A percentile compares a stretch with the other conserved stretches of the same genome.
These are phyloP conservation scores for Gossypium gossypioides DNA, from an alignment of 441 rosid genomes.

Conservation along the genomic window DNA sequence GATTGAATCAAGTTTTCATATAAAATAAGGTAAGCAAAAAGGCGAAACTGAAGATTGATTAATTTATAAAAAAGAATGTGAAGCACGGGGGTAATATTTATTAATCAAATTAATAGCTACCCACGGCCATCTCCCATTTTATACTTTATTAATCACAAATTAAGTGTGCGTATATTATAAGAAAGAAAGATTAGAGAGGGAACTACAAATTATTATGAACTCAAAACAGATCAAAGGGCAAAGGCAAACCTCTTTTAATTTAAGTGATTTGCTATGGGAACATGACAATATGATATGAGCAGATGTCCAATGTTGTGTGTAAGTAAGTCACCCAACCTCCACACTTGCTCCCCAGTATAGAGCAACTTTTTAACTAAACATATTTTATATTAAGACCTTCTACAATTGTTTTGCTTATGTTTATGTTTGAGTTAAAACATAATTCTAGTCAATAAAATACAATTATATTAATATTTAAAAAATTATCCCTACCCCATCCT, in stretches of 20 bases:
- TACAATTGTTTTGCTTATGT: background rate
- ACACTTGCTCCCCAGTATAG: conserved; percentile 15
- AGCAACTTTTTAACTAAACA: background rate
- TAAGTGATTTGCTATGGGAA: conserved; percentile 20
- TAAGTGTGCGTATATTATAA: too few species aligned
- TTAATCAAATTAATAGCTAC: background rate
- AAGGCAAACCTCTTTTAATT: background rate
- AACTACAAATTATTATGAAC: too few species aligned
- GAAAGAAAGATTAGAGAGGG: too few species aligned
- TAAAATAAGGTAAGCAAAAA: too few species aligned
- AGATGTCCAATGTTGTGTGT: conserved; percentile 18
- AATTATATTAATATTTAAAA: too few species aligned
- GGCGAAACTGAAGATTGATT: too few species aligned
- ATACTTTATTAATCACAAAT: too few species aligned
- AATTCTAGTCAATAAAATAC: too few species aligned
- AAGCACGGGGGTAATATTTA: background rate
- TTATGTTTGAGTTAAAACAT: too few species aligned
- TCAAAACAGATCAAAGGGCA: too few species aligned
- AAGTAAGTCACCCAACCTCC: conserved; percentile 13
- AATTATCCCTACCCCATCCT: too few species aligned
- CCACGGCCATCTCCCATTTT: background rate
- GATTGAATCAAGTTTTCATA: background rate
- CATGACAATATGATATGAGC: conserved; percentile 22
- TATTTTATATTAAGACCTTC: background rate
- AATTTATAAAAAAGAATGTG: background rate